Conservation (phyloP, 2,329 filamentous ascomycete species). For the Grosmannia penicillata region DNA sequence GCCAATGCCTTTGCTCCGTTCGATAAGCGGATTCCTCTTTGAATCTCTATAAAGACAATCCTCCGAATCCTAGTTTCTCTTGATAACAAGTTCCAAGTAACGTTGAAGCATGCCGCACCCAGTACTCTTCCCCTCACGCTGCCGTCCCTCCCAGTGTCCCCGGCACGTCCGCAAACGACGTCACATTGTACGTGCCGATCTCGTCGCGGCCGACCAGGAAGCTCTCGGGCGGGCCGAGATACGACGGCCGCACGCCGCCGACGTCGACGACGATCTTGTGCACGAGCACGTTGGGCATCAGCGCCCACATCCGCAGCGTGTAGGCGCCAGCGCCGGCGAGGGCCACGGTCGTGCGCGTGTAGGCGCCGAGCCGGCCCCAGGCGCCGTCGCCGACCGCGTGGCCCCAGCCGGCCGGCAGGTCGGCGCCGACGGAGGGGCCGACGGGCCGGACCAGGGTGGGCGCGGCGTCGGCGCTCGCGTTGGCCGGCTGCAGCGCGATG, state of each 20-base stretch:
- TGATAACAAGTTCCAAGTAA: too few species aligned
- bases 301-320: slow-evolving; percentile 33
- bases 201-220: slow-evolving; percentile 30
- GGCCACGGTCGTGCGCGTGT: slow-evolving; percentile 28
- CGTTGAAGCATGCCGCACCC: too few species aligned
- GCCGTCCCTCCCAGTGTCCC: too few species aligned
- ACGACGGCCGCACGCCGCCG: slow-evolving; percentile 37
- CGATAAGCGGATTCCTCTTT: too few species aligned
- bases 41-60: too few species aligned
- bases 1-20: too few species aligned
- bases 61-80: too few species aligned
- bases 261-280: slow-evolving; percentile 42
- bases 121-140: too few species aligned
- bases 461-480: slow-evolving; percentile 12
- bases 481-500: slow-evolving; percentile 28
- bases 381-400: slow-evolving; percentile 27
- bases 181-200: too few species aligned
- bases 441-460: slow-evolving; percentile 24
- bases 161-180: too few species aligned
- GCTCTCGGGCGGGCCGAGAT: slow-evolving; percentile 42
- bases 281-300: slow-evolving; percentile 36
- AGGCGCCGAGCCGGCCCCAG: slow-evolving; percentile 29
- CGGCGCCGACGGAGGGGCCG: slow-evolving; percentile 23
- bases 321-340: slow-evolving; percentile 28
- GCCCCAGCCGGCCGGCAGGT: slow-evolving; percentile 27